Evolutionary conservation across 176 grass and related monocot genomes (phyloP), one percentile per base, ranked within the genome.

Genomic region (Oryza longistaminata): DNA sequence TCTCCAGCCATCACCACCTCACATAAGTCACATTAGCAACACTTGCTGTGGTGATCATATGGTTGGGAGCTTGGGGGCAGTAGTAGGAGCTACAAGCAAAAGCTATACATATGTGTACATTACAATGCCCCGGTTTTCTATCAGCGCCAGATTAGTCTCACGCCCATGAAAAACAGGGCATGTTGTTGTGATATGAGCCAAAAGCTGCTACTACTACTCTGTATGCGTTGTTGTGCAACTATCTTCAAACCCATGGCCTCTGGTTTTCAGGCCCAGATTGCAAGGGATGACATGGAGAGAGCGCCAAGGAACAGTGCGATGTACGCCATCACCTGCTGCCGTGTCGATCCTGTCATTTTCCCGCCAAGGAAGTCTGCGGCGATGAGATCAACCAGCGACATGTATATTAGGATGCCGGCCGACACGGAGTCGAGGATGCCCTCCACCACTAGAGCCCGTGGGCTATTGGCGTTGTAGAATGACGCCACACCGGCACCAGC

Each of bases 401-500:
- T 95, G 88, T 98, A 98, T 68, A 98, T 94, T 62, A 98, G 90
- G 27, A 98, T 98, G 52, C 96, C 96, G 0, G 96, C 93, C 3
- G 96, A 98, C 26, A 89, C 76, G 0, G 96, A 92, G 33, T 98
- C 96, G 12, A 98, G 91, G 64, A 98, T 70, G 17, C 96, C 96
- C 74, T 94, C 93, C 37, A 86, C 83, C 45, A 90, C 88, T 76
- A 98, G 85, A 53, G 96, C 90, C 55, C 85, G 65, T 0, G 93
- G 96, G 86, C 90, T 98, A 31, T 92, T 85, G 7, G 89, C 83
- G n/a, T 95, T 83, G 76, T 95, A 95, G 42, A 91, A 93, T 14
- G 96, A 92, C 17, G 93, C 83, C 25, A 92, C 26, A 37, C 67
- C 83, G 1, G 42, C 77, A 14, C 93, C 93, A 14, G 86, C 68